Evolutionary conservation across 1,284 basidiomycete species (phyloP).

Genomic region (Vanrija humicola): DNA sequence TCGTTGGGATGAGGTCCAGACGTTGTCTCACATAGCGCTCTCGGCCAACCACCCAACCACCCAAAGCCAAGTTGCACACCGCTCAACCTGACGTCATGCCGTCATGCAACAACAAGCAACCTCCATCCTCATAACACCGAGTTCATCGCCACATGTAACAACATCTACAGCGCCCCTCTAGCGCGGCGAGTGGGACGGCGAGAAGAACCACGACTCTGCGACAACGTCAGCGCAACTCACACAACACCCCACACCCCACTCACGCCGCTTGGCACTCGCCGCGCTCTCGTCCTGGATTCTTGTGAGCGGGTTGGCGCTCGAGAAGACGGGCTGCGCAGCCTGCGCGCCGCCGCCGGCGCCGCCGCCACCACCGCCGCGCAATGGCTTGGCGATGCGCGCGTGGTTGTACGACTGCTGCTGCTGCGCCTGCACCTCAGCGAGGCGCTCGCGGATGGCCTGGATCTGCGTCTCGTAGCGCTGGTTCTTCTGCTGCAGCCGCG

Average conservation of each 20-base stretch:
- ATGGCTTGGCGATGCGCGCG: conserved; percentile 84
- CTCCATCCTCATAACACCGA: too few species aligned
- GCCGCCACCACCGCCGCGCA: conserved; percentile 81
- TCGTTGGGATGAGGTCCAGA: too few species aligned
- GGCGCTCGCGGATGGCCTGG: conserved; percentile 81
- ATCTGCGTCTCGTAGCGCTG: conserved; percentile 92
- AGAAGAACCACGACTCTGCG: conserved; percentile 17
- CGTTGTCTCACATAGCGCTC: too few species aligned
- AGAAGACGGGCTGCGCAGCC: conserved; percentile 23
- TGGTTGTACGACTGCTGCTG: conserved; percentile 58
- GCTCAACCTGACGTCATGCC: too few species aligned
- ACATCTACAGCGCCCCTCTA: neutral
- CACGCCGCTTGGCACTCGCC: conserved; percentile 20
- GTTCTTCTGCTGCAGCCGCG: conserved; percentile 83
- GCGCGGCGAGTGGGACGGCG: conserved; percentile 27
- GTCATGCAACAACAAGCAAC: too few species aligned
- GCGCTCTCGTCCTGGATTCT: conserved; percentile 46
- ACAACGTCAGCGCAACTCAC: too few species aligned
- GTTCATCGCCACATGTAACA: neutral
- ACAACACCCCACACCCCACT: neutral
- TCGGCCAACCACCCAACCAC: too few species aligned
- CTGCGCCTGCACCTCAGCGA: conserved; percentile 83
- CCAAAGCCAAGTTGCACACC: too few species aligned
- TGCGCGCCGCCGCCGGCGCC: conserved; percentile 67
- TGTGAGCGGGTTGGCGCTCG: conserved; percentile 11